phyloP scores from a whole-genome alignment of 306 rosid species.

The Carpinus fangiana region DNA sequence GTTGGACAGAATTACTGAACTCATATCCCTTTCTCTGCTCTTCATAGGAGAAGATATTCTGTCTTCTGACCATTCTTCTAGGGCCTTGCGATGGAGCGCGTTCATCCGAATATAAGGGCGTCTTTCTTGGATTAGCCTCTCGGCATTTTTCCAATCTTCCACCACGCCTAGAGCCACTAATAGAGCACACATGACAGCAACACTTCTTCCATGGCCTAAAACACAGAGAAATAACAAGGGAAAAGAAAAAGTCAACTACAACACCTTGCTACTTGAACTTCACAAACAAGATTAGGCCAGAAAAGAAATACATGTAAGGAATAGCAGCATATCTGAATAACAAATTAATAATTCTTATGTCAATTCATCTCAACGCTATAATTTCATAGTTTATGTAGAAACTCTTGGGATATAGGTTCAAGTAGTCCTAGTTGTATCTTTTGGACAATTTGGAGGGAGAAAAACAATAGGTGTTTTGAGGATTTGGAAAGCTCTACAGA shows the following conservation, averaged over 20 bases:
- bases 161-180: slow-evolving; percentile 75
- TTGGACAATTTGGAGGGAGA: too few relatives aligned
- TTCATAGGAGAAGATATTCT: slow-evolving; percentile 55
- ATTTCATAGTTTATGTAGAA: not conserved
- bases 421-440: not conserved
- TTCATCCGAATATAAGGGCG: slow-evolving; percentile 80
- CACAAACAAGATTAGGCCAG: slow-evolving; percentile 2
- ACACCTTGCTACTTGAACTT: slow-evolving; percentile 14
- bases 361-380: not conserved
- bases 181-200: slow-evolving; percentile 87
- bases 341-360: not conserved
- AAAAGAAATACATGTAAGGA: not conserved
- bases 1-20: slow-evolving; percentile 18
- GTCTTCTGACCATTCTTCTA: slow-evolving; percentile 85
- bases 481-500: too few relatives aligned
- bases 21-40: slow-evolving; percentile 23
- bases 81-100: slow-evolving; percentile 67
- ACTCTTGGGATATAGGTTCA: not conserved
- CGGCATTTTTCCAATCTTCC: slow-evolving; percentile 92
- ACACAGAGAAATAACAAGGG: not conserved
- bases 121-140: slow-evolving; percentile 64
- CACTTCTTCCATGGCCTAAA: slow-evolving; percentile 95
- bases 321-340: not conserved
- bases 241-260: not conserved
- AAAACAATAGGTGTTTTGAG: too few relatives aligned